A percentile compares a stretch with the other conserved stretches of the same genome.
phyloP scores from a whole-genome alignment of 2,329 filamentous ascomycete species.

The Claviceps fusiformis region DNA sequence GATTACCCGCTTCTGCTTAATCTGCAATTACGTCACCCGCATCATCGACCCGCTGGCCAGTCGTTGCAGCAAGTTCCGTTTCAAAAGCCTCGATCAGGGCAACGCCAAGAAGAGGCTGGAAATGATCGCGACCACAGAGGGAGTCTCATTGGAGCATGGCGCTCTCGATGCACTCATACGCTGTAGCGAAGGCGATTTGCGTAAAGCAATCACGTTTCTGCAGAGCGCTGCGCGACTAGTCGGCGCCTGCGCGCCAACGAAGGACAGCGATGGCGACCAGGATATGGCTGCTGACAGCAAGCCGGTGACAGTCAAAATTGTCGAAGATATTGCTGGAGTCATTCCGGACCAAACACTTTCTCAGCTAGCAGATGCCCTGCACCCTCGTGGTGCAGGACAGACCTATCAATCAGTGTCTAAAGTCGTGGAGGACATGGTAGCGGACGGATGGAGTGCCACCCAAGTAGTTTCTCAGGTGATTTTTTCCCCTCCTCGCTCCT shows the following conservation, averaged over 20 bases:
- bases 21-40: constrained; percentile 96
- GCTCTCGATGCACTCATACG: constrained; percentile 73
- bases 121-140: constrained; percentile 70
- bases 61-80: constrained; percentile 91
- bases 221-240: constrained; percentile 88
- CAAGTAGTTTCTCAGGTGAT: constrained; percentile 71
- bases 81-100: constrained; percentile 84
- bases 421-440: constrained; percentile 79
- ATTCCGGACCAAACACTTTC: constrained; percentile 68
- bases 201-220: constrained; percentile 91
- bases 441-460: constrained; percentile 90
- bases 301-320: constrained; percentile 58
- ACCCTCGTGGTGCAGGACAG: constrained; percentile 49
- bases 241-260: constrained; percentile 44
- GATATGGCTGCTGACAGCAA: constrained; percentile 49
- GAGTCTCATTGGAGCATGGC: constrained; percentile 61
- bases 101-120: constrained; percentile 69
- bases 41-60: constrained; percentile 95
- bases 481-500: neutral
- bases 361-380: constrained; percentile 58
- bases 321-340: constrained; percentile 93
- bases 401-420: constrained; percentile 63
- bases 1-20: constrained; percentile 92
- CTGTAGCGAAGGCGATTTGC: constrained; percentile 84
- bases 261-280: constrained; percentile 39